Conservation (phyloP, 805 yeast genomes). For the Candida silvatica region DNA sequence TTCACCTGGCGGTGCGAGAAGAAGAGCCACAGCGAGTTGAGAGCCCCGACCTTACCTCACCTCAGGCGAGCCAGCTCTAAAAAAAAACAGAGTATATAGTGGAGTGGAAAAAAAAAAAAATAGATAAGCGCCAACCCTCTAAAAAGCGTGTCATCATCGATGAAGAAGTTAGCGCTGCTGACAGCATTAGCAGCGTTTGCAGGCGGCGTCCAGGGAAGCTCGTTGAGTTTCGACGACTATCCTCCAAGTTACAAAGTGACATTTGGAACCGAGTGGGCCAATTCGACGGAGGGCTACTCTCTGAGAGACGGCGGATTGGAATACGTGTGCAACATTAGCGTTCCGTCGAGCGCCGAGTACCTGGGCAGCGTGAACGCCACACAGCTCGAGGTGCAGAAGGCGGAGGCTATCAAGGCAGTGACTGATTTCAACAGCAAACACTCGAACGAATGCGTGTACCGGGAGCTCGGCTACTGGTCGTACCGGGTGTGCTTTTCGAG, state of each 20-base stretch:
- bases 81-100: background rate
- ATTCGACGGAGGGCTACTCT: background rate
- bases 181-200: too few relatives aligned
- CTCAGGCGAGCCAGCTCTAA: too few relatives aligned
- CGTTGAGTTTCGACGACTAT: too few relatives aligned
- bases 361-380: background rate
- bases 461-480: constrained; percentile 12
- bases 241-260: constrained; percentile 7
- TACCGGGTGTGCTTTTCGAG: constrained; percentile 8
- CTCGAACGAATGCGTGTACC: constrained; percentile 2
- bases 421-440: constrained; percentile 6
- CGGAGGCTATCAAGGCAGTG: constrained; percentile 12
- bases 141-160: too few relatives aligned
- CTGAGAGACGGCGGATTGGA: constrained; percentile 1
- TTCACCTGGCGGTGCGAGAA: too few relatives aligned
- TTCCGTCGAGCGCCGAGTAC: background rate
- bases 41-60: too few relatives aligned
- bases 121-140: too few relatives aligned
- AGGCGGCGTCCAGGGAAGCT: constrained; percentile 2
- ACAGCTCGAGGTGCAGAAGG: constrained; percentile 9
- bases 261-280: constrained; percentile 6
- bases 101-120: background rate
- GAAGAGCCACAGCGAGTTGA: too few relatives aligned
- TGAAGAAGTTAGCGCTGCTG: too few relatives aligned
- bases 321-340: constrained; percentile 7